Percentiles rank a stretch among this genome's conserved stretches.
Conservation (phyloP, 75 land plant genomes). For the Larix kaempferi region DNA sequence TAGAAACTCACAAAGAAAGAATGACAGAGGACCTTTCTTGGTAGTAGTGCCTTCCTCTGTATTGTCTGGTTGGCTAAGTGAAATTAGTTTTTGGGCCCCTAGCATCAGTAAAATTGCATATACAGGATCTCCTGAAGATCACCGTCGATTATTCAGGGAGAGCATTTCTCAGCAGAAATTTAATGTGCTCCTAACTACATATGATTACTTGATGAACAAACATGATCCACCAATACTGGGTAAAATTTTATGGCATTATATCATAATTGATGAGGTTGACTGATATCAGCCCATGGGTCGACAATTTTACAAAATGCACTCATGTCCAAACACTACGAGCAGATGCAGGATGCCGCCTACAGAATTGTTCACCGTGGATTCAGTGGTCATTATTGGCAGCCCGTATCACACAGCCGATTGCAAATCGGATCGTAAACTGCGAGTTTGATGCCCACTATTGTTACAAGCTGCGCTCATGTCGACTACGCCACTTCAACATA, state of each 20-base stretch:
- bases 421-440: no score
- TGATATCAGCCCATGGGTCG: no score
- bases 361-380: no score
- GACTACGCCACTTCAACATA: no score
- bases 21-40: conserved; percentile 96
- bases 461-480: no score
- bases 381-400: no score
- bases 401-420: no score
- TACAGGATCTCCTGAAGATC: conserved; percentile 94
- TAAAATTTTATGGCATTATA: conserved; percentile 94
- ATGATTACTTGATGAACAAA: conserved; percentile 99
- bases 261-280: conserved; percentile 99
- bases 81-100: conserved; percentile 95
- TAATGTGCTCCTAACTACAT: conserved; percentile 96
- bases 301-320: no score
- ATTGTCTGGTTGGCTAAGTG: conserved; percentile 91
- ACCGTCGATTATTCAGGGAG: conserved; percentile 91
- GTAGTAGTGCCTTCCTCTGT: conserved; percentile 99
- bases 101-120: conserved; percentile 77
- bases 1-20: no score
- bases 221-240: conserved; percentile 92
- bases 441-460: no score
- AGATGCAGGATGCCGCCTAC: no score
- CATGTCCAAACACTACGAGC: no score
- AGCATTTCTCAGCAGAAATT: conserved; percentile 88